Base-by-base conservation (phyloP, 805 yeast genomes). In the Candida hungchunana region DNA sequence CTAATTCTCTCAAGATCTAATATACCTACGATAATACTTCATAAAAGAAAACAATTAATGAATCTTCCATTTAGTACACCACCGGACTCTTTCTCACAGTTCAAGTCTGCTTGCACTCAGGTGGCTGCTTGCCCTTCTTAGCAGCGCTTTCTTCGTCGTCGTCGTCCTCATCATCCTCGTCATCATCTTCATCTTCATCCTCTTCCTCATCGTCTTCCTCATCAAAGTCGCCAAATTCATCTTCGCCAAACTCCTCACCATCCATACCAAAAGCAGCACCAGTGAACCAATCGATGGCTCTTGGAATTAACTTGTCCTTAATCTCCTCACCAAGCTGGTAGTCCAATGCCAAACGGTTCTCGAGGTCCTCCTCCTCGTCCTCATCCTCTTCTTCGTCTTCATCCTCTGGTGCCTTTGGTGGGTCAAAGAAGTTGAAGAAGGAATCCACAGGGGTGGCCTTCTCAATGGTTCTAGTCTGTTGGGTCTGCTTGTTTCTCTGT, bases 231-330 rank as follows among this genome's bases (percentile, higher is more conserved):
- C 48, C 64, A 12, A 50, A 66, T 9, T 55, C 65, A 10, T 64
- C 82, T 11, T 72, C 82, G 18, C 69, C 79, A 11, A 73, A 85
- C 4, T 74, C 86, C 3, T 71, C 81, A 13, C 74, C 85, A 8
- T 72, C 87, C 11, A 74, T 76, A 39, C 84, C 95, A 40, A 90
- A 73, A 17, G 98, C 98, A 47, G 87, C 87, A 31, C 98, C 98
- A 8, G 98, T 90, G 62, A 88, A 93, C 97, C 98, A 93, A 61
- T 90, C 97, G 53, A 93, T 75, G 34, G 97, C 97, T 58, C 96
- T 79, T 44, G 97, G 97, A 44, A 93, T 81, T 58, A 93, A 74
- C 62, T 93, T 84, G 62, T 93, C 97, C 69, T 93, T 93, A 60
- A 93, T 77, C 55, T 89, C 89, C 64, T 93, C 98, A 44, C 97